Conservation (phyloP, 1,139 yeast species). For the Debaryomyces nepalensis region DNA sequence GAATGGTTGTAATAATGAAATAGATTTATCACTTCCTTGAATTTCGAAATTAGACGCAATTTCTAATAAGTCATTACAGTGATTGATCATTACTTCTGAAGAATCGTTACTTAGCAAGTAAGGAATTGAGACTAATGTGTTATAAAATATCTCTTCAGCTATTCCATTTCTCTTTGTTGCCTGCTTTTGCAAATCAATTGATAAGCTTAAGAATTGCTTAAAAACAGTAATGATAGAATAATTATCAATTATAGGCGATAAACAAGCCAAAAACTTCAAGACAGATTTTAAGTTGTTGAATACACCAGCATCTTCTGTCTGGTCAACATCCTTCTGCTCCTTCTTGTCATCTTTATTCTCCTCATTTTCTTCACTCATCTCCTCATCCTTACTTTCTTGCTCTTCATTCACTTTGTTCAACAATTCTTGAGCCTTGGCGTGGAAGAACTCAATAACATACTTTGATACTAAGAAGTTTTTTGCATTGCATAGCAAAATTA, state of each 20-base stretch:
- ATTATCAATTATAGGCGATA: conserved; percentile 64
- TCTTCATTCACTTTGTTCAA: conserved; percentile 35
- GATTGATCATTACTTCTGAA: conserved; percentile 34
- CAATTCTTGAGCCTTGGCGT: conserved; percentile 60
- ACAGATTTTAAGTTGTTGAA: conserved; percentile 76
- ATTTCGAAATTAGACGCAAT: conserved; percentile 46
- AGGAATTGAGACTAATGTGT: conserved; percentile 70
- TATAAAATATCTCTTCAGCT: conserved; percentile 71
- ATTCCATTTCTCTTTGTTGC: conserved; percentile 52
- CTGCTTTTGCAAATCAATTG: conserved; percentile 58
- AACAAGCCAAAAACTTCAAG: conserved; percentile 68
- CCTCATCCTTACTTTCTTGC: conserved; percentile 14
- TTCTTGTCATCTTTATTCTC: conserved; percentile 19
- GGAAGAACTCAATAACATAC: conserved; percentile 70
- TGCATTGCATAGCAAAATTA: conserved; percentile 70
- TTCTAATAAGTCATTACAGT: conserved; percentile 50
- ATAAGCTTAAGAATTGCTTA: conserved; percentile 56
- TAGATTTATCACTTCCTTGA: conserved; percentile 19
- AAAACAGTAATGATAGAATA: conserved; percentile 56
- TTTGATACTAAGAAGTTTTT: conserved; percentile 71
- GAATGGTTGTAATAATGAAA: conserved; percentile 42
- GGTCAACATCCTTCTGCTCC: conserved; percentile 20
- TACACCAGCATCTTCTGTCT: conserved; percentile 57
- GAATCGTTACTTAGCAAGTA: conserved; percentile 59
- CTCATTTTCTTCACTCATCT: conserved; percentile 21